Evolutionary conservation across 352 stramenopile species (phyloP).

Genomic region (Aphanomyces cochlioides): DNA sequence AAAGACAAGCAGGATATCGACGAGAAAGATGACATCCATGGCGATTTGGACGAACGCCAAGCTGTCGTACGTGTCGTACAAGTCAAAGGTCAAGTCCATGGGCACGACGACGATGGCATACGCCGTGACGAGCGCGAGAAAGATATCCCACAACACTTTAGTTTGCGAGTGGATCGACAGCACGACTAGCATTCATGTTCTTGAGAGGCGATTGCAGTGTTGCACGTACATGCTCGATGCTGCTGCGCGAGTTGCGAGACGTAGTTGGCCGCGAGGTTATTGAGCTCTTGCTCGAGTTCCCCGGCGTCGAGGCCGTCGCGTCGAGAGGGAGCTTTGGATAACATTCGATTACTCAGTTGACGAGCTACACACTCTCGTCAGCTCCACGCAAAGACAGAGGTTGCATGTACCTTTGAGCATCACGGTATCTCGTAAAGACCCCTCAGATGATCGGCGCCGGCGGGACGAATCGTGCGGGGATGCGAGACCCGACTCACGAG

Average conservation of each 20-base stretch:
- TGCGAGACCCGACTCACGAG: too few relatives aligned
- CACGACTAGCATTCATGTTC: neutral
- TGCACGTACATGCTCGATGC: neutral
- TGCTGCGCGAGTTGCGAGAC: constrained; percentile 6
- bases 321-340: too few relatives aligned
- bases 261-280: constrained; percentile 8
- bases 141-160: constrained; percentile 1
- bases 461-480: too few relatives aligned
- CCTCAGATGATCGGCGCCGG: too few relatives aligned
- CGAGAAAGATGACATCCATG: constrained; percentile 1
- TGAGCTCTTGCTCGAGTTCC: constrained; percentile 4
- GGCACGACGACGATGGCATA: neutral
- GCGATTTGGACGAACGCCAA: neutral
- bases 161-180: constrained; percentile 5
- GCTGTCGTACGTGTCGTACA: neutral
- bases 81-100: constrained; percentile 18
- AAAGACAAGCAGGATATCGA: constrained; percentile 3
- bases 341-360: too few relatives aligned
- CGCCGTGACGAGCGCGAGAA: neutral
- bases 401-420: too few relatives aligned
- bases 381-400: too few relatives aligned
- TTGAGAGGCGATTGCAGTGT: neutral
- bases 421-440: too few relatives aligned
- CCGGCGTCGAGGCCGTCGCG: neutral
- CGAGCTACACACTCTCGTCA: too few relatives aligned